Percentiles rank a stretch among this genome's conserved stretches.
Evolutionary conservation across 78 protist genomes (phyloP).

Genomic region (Monocercomonoides exilis): DNA sequence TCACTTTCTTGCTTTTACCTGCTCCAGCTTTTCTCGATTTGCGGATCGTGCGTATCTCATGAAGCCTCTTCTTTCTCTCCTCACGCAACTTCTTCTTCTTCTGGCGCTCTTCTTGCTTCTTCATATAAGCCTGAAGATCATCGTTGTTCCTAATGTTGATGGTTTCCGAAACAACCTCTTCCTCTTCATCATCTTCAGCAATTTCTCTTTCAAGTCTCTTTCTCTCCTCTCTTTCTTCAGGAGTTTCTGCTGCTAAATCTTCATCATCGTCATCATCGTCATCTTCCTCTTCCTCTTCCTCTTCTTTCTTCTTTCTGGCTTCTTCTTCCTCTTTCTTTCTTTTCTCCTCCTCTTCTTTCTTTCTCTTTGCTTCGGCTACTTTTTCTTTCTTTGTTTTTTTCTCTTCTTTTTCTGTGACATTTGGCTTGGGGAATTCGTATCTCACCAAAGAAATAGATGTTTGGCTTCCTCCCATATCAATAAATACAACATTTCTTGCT

Average conservation of each 20-base stretch:
- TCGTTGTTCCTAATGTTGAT: background rate
- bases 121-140: background rate
- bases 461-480: background rate
- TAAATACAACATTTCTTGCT: background rate
- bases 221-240: background rate
- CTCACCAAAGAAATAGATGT: background rate
- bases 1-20: background rate
- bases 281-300: background rate
- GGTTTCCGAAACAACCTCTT: background rate
- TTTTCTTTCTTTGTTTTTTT: background rate
- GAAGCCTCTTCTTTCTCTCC: background rate
- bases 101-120: background rate
- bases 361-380: background rate
- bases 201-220: too few relatives aligned
- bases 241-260: background rate
- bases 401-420: background rate
- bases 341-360: background rate
- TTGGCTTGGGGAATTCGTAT: background rate
- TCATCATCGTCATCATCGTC: background rate
- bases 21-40: background rate
- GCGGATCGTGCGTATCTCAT: background rate
- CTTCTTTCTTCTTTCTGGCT: background rate
- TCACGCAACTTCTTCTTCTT: background rate
- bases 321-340: background rate
- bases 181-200: background rate